Conservation (phyloP, 1,139 yeast species). For the Zygosaccharomyces sapae region DNA sequence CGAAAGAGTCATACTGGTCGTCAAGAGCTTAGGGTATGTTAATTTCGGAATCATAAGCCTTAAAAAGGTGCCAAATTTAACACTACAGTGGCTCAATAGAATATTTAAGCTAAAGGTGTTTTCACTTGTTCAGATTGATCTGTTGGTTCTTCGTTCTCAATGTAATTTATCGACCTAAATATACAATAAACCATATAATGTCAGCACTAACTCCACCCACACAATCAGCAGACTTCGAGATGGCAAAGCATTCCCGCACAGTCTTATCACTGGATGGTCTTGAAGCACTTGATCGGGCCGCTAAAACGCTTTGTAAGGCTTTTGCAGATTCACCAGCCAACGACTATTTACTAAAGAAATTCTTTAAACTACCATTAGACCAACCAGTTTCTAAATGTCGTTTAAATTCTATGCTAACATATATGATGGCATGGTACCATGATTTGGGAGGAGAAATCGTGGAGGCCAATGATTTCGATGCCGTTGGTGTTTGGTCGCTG, state of each 20-base stretch:
- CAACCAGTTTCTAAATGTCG: constrained; percentile 26
- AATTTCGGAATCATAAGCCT: neutral
- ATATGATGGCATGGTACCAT: constrained; percentile 24
- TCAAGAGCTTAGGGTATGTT: neutral
- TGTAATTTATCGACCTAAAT: too few species aligned
- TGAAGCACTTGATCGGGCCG: constrained; percentile 25
- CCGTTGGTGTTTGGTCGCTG: constrained; percentile 32
- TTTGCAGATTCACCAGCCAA: constrained; percentile 28
- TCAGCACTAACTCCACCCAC: constrained; percentile 4
- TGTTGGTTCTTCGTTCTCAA: too few species aligned
- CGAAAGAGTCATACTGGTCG: neutral
- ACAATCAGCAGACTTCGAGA: neutral
- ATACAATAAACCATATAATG: neutral
- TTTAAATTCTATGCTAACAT: constrained; percentile 24
- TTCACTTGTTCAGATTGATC: too few species aligned
- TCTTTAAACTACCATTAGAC: constrained; percentile 25
- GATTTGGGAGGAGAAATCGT: constrained; percentile 33
- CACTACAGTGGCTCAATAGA: neutral
- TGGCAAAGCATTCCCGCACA: constrained; percentile 10
- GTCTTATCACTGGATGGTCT: constrained; percentile 20
- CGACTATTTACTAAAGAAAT: constrained; percentile 31
- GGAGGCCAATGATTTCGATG: constrained; percentile 34
- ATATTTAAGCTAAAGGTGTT: neutral
- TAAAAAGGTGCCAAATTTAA: neutral
- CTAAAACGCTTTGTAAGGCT: constrained; percentile 28